These are phyloP conservation scores for Zygotorulaspora mrakii DNA, from an alignment of 1,139 yeast genomes.

Conservation along the genomic window DNA sequence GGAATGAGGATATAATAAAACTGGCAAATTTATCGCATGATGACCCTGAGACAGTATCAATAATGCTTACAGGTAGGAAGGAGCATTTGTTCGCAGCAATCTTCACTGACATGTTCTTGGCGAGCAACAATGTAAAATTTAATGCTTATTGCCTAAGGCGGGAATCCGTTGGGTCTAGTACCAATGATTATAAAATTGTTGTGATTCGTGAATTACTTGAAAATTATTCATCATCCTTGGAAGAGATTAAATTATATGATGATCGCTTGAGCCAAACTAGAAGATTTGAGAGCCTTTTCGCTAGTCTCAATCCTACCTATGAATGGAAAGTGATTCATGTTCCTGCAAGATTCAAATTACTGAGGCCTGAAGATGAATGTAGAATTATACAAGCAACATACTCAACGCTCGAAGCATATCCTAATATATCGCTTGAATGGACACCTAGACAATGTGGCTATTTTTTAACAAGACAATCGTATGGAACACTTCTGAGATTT, in stretches of 20 bases:
- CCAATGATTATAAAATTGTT: slow-evolving; percentile 40
- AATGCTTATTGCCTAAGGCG: slow-evolving; percentile 42
- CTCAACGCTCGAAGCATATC: not conserved
- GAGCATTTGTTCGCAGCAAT: slow-evolving; percentile 31
- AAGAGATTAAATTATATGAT: slow-evolving; percentile 41
- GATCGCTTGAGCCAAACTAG: slow-evolving; percentile 41
- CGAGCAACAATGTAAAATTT: slow-evolving; percentile 33
- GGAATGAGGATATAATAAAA: slow-evolving; percentile 43
- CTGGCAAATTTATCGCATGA: slow-evolving; percentile 36
- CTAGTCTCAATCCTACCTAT: slow-evolving; percentile 12
- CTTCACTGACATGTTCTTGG: slow-evolving; percentile 15
- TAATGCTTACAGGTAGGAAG: slow-evolving; percentile 44
- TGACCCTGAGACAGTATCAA: slow-evolving; percentile 37
- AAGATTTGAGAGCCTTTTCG: slow-evolving; percentile 37
- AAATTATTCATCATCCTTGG: slow-evolving; percentile 31
- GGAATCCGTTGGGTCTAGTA: slow-evolving; percentile 29
- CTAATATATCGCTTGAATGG: slow-evolving; percentile 13
- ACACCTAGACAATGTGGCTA: slow-evolving; percentile 20
- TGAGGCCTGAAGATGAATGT: slow-evolving; percentile 13
- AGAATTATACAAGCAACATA: slow-evolving; percentile 7
- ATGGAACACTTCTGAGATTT: slow-evolving; percentile 14
- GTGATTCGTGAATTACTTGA: slow-evolving; percentile 38
- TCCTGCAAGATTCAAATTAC: slow-evolving; percentile 12
- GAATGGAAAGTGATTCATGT: slow-evolving; percentile 26
- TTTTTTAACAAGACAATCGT: slow-evolving; percentile 20